phyloP scores from a whole-genome alignment of 441 rosid genomes.

The Pelargonium cotyledonis region DNA sequence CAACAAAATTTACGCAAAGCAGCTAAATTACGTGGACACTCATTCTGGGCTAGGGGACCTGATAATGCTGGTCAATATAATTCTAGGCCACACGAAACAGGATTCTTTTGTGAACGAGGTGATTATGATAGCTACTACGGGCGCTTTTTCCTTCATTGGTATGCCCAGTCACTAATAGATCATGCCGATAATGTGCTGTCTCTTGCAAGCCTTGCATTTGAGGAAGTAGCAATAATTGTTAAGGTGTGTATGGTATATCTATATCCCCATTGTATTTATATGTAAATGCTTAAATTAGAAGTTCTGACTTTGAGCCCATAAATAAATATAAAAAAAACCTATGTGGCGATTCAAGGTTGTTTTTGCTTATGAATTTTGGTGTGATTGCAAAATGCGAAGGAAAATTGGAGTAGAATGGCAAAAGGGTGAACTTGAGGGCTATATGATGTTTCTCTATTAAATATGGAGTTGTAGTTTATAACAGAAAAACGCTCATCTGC shows the following conservation, averaged over 20 bases:
- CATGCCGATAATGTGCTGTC: slow-evolving; percentile 64
- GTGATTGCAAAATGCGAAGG: not conserved
- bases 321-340: not conserved
- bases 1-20: slow-evolving; percentile 51
- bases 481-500: slow-evolving; percentile 4
- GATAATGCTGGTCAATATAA: slow-evolving; percentile 65
- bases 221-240: slow-evolving; percentile 53
- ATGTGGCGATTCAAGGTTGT: slow-evolving; percentile 13
- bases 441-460: slow-evolving; percentile 1
- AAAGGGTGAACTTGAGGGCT: not conserved
- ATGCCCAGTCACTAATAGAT: slow-evolving; percentile 44
- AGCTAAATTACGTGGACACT: slow-evolving; percentile 54
- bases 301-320: not conserved
- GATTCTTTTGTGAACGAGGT: slow-evolving; percentile 64
- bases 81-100: slow-evolving; percentile 64
- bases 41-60: slow-evolving; percentile 67
- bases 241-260: slow-evolving; percentile 39
- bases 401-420: slow-evolving; percentile 4
- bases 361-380: not conserved
- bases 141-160: slow-evolving; percentile 71
- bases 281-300: not conserved
- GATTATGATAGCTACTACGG: slow-evolving; percentile 77
- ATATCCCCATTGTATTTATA: not conserved
- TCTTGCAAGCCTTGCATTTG: slow-evolving; percentile 61
- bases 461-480: not conserved